Evolutionary conservation across 768 basidiomycete genomes (phyloP).

Genomic region (Suillus variegatus): DNA sequence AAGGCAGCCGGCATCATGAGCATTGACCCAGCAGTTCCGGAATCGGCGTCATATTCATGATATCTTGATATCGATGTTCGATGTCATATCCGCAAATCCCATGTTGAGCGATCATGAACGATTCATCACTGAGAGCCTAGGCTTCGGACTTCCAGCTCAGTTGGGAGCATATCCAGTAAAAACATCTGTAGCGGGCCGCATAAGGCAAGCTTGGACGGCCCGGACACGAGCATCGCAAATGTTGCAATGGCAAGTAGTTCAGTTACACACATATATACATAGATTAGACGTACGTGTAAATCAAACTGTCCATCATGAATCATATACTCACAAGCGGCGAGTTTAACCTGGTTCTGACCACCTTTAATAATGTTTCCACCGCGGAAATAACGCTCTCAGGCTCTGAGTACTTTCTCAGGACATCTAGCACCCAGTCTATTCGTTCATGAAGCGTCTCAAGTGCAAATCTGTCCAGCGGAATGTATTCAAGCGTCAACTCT

Average conservation of each 20-base stretch:
- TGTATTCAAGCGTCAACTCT: conserved; percentile 5
- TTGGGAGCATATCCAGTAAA: not conserved
- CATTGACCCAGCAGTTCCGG: not conserved
- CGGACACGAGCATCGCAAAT: not conserved
- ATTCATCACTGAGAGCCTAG: not conserved
- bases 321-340: conserved; percentile 5
- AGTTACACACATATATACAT: not conserved
- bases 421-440: conserved; percentile 5
- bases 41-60: not conserved
- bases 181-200: not conserved
- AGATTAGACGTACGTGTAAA: conserved; percentile 5
- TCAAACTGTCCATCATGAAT: conserved; percentile 4
- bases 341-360: conserved; percentile 3
- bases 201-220: not conserved
- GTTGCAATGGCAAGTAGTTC: not conserved
- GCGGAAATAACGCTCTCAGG: conserved; percentile 2
- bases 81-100: not conserved
- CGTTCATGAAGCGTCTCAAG: not conserved
- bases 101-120: not conserved
- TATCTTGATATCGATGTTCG: not conserved
- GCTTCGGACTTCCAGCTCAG: not conserved
- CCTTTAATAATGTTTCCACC: not conserved
- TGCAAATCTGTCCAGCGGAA: conserved; percentile 1
- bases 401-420: conserved; percentile 7
- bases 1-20: not conserved